Percentiles rank a stretch among this genome's conserved stretches.
Evolutionary conservation across 2,329 filamentous ascomycete genomes (phyloP).

Genomic region (Grosmannia huntii): DNA sequence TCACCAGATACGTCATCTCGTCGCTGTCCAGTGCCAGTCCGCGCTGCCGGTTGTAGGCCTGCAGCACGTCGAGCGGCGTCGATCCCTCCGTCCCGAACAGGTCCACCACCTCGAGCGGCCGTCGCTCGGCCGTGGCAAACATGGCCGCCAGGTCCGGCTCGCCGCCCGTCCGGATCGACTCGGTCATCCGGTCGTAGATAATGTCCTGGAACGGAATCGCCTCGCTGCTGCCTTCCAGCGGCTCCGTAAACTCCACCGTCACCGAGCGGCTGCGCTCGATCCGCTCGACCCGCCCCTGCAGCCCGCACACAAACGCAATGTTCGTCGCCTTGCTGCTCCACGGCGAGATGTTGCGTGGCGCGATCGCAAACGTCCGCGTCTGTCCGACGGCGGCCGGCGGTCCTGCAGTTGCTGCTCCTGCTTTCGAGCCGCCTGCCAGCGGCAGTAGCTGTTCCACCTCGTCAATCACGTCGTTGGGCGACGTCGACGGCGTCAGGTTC

Average conservation of each 20-base stretch:
- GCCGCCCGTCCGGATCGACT: constrained; percentile 48
- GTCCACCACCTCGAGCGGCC: constrained; percentile 60
- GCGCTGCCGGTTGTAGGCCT: constrained; percentile 70
- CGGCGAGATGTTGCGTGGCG: constrained; percentile 78
- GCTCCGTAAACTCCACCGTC: constrained; percentile 49
- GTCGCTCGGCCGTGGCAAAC: constrained; percentile 56
- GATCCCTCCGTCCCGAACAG: constrained; percentile 38
- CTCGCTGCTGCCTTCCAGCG: constrained; percentile 23
- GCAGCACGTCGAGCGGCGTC: constrained; percentile 57
- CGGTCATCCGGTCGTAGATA: constrained; percentile 92
- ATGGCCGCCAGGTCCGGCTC: constrained; percentile 55
- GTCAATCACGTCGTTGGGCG: constrained; percentile 28
- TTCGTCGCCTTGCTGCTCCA: constrained; percentile 96
- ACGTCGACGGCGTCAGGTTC: constrained; percentile 36
- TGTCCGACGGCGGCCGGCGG: constrained; percentile 25
- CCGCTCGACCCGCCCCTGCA: constrained; percentile 56
- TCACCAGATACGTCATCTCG: constrained; percentile 90
- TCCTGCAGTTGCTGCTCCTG: constrained; percentile 34
- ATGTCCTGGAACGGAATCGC: constrained; percentile 47
- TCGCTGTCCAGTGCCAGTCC: constrained; percentile 78
- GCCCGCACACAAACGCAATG: constrained; percentile 82
- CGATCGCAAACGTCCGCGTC: constrained; percentile 50
- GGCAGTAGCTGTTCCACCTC: constrained; percentile 33
- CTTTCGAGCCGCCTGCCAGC: constrained; percentile 25
- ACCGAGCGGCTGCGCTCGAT: constrained; percentile 81